Evolutionary conservation across 2,329 filamentous ascomycete genomes (phyloP).

Genomic region (Penicillium sp.): DNA sequence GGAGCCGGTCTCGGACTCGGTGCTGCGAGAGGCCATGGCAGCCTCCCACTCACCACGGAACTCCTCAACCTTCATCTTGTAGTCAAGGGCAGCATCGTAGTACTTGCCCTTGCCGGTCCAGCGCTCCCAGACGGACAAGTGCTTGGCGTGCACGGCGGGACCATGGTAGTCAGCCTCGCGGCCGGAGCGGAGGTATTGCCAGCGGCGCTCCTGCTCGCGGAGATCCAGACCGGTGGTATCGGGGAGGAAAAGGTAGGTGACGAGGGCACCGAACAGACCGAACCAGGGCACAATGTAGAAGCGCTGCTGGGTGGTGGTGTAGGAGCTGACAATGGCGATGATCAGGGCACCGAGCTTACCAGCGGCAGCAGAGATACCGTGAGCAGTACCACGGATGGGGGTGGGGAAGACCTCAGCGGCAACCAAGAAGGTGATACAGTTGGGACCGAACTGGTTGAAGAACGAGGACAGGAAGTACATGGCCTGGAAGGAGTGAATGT

Average conservation of each 20-base stretch:
- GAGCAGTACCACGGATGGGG: slow-evolving; percentile 85
- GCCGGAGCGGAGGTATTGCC: slow-evolving; percentile 79
- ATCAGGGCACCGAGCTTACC: slow-evolving; percentile 87
- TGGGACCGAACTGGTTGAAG: slow-evolving; percentile 98
- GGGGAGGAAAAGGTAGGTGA: slow-evolving; percentile 82
- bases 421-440: slow-evolving; percentile 92
- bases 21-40: slow-evolving; percentile 46
- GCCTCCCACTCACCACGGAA: slow-evolving; percentile 63
- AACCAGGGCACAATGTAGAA: slow-evolving; percentile 96
- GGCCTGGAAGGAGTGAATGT: slow-evolving; percentile 84
- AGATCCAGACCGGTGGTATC: slow-evolving; percentile 95
- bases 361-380: slow-evolving; percentile 86
- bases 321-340: slow-evolving; percentile 66
- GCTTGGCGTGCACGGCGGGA: slow-evolving; percentile 82
- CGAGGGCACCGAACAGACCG: slow-evolving; percentile 77
- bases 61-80: slow-evolving; percentile 79
- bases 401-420: slow-evolving; percentile 94
- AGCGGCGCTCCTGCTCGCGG: slow-evolving; percentile 94
- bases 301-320: slow-evolving; percentile 78
- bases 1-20: slow-evolving; percentile 46
- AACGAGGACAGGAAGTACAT: slow-evolving; percentile 98
- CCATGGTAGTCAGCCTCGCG: slow-evolving; percentile 84
- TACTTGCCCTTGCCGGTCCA: slow-evolving; percentile 69
- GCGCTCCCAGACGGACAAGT: slow-evolving; percentile 89
- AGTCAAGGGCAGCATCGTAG: slow-evolving; percentile 81